phyloP scores from a whole-genome alignment of 2,329 filamentous ascomycete species.

The Venturia effusa region DNA sequence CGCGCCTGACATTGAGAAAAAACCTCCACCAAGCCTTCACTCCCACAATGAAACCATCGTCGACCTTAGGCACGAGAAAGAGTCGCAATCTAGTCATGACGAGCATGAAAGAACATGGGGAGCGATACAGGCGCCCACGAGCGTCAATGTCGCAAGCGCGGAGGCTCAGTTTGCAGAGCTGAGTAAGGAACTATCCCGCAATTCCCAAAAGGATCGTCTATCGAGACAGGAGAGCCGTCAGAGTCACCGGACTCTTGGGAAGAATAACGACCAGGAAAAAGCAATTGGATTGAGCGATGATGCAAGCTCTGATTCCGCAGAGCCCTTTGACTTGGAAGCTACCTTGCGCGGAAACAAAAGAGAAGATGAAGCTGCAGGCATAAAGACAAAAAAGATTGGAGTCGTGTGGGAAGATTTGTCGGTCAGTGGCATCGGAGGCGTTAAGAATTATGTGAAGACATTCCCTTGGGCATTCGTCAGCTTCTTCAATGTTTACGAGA shows the following conservation, averaged over 20 bases:
- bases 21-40: background rate
- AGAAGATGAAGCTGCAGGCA: slow-evolving; percentile 65
- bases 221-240: slow-evolving; percentile 23
- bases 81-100: background rate
- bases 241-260: background rate
- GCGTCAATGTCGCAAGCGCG: slow-evolving; percentile 56
- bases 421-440: slow-evolving; percentile 63
- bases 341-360: slow-evolving; percentile 60
- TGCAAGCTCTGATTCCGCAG: slow-evolving; percentile 32
- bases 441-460: slow-evolving; percentile 60
- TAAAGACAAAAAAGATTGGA: slow-evolving; percentile 68
- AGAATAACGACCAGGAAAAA: slow-evolving; percentile 16
- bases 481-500: slow-evolving; percentile 65
- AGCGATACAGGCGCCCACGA: slow-evolving; percentile 17
- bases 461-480: slow-evolving; percentile 68
- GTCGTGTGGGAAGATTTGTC: slow-evolving; percentile 70
- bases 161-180: slow-evolving; percentile 62
- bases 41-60: background rate
- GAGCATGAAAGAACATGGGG: background rate
- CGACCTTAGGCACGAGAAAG: background rate
- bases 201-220: slow-evolving; percentile 26
- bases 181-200: slow-evolving; percentile 36
- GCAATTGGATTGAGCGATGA: slow-evolving; percentile 14
- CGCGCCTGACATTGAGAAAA: background rate
- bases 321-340: slow-evolving; percentile 64